phyloP scores from a whole-genome alignment of 352 stramenopile genomes.

The Phytophthora fragariae region DNA sequence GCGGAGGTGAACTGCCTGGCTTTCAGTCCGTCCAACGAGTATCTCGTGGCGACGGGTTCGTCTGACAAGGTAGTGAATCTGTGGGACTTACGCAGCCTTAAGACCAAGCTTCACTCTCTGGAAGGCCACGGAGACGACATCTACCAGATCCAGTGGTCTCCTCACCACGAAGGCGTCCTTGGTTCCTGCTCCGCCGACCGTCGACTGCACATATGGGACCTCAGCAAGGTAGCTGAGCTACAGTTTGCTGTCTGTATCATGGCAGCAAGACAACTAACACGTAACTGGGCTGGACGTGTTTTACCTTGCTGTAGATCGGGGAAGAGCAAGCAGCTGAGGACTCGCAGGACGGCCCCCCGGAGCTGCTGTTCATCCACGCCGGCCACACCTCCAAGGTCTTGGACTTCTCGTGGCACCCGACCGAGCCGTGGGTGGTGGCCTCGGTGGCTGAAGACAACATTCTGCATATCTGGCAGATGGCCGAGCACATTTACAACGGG shows the following conservation, averaged over 20 bases:
- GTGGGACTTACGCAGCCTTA: constrained; percentile 99
- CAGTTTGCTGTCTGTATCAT: neutral
- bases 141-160: constrained; percentile 97
- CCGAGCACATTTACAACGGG: constrained; percentile 97
- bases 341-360: constrained; percentile 96
- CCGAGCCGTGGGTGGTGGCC: constrained; percentile 96
- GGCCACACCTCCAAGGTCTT: constrained; percentile 98
- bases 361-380: constrained; percentile 99
- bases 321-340: constrained; percentile 96
- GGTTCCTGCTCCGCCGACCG: constrained; percentile 96
- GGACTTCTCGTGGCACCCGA: constrained; percentile 97
- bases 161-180: constrained; percentile 96
- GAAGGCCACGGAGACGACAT: constrained; percentile 96
- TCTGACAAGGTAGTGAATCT: constrained; percentile 95
- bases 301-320: constrained; percentile 75
- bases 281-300: neutral
- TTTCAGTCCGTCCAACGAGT: constrained; percentile 98
- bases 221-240: constrained; percentile 67
- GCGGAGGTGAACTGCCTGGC: constrained; percentile 97
- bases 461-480: constrained; percentile 98
- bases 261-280: too few species aligned
- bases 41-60: constrained; percentile 94
- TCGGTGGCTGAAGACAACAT: constrained; percentile 99
- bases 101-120: constrained; percentile 93
- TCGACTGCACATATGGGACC: constrained; percentile 97